phyloP scores from a whole-genome alignment of 768 basidiomycete species.

The Auricularia sp. region DNA sequence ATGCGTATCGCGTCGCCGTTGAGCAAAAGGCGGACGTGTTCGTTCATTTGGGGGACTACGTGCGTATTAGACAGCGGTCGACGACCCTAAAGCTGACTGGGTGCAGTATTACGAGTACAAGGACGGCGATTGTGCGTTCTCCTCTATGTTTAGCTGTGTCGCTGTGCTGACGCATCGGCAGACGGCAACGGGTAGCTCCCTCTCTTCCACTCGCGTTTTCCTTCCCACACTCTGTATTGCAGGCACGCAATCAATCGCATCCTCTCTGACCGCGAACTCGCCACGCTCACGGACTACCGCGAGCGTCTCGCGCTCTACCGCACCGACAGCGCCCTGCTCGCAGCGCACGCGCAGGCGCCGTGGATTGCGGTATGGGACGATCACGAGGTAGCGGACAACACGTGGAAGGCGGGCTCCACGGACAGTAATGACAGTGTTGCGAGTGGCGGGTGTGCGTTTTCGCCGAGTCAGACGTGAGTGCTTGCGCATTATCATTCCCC shows the following conservation, averaged over 20 bases:
- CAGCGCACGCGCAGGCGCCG: slow-evolving; percentile 38
- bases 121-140: neutral
- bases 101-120: neutral
- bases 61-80: neutral
- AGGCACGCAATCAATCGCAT: slow-evolving; percentile 40
- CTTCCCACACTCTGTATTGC: too few species aligned
- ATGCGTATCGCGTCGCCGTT: slow-evolving; percentile 1
- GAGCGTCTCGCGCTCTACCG: slow-evolving; percentile 44
- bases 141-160: neutral
- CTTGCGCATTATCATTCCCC: neutral
- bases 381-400: slow-evolving; percentile 40
- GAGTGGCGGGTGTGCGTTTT: slow-evolving; percentile 36
- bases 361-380: slow-evolving; percentile 49
- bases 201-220: too few species aligned
- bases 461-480: slow-evolving; percentile 15
- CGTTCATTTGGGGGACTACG: neutral
- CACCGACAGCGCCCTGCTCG: slow-evolving; percentile 37
- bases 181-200: neutral
- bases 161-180: neutral
- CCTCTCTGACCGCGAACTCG: slow-evolving; percentile 43
- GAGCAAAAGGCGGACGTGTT: neutral
- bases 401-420: slow-evolving; percentile 47
- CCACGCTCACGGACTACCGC: slow-evolving; percentile 46
- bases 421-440: slow-evolving; percentile 40
- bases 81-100: neutral